Conservation (phyloP, 2,329 filamentous ascomycete species). For the Paecilomyces niveus region DNA sequence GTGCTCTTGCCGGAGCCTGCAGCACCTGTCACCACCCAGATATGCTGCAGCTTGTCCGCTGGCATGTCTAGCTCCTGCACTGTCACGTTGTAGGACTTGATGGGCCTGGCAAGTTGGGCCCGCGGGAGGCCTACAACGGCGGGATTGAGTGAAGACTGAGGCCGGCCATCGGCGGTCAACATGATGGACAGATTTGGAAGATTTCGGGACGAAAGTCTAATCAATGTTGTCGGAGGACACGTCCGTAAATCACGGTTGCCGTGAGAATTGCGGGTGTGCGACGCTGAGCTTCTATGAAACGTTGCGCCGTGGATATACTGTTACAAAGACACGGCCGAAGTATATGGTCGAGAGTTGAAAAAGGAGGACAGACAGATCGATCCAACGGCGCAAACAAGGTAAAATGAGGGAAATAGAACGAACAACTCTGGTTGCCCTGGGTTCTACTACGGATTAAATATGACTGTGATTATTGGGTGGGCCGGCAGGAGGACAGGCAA, state of each 20-base stretch:
- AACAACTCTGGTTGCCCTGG: neutral
- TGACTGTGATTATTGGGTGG: neutral
- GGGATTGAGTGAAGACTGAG: conserved; percentile 15
- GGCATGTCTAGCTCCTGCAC: neutral
- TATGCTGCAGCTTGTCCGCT: conserved; percentile 48
- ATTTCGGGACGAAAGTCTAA: conserved; percentile 5
- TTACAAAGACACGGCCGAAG: neutral
- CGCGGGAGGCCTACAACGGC: conserved; percentile 2
- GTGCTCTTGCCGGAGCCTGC: conserved; percentile 76
- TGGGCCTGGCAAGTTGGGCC: neutral
- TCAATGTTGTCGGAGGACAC: conserved; percentile 11
- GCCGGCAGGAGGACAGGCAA: neutral
- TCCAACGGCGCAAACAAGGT: neutral
- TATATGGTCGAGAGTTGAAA: neutral
- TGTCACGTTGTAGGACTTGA: neutral
- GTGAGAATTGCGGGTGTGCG: neutral
- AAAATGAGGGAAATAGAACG: neutral
- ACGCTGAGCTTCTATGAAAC: neutral
- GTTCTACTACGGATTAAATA: neutral
- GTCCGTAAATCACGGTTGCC: conserved; percentile 9
- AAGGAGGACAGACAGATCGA: neutral
- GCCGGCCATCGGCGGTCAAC: conserved; percentile 34
- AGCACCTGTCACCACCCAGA: conserved; percentile 74
- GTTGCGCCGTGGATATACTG: neutral
- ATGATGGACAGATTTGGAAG: conserved; percentile 16